Conservation (phyloP, 768 basidiomycete genomes). For the Leccinum longicurvipes region DNA sequence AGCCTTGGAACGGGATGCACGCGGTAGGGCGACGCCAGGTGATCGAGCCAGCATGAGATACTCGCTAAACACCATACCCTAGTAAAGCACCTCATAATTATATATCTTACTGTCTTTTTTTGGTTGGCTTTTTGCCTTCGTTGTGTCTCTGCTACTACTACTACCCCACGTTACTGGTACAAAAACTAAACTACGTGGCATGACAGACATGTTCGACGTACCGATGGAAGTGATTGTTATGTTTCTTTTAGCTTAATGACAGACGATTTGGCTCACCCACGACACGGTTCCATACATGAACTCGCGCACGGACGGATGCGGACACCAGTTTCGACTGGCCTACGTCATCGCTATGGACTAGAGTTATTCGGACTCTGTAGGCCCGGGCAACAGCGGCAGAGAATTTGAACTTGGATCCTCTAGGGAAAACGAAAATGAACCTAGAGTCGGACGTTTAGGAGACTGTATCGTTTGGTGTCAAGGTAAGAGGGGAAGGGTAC, state of each 20-base stretch:
- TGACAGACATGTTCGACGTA: background rate
- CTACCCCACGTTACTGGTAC: background rate
- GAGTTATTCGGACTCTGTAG: too few relatives aligned
- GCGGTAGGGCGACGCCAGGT: slow-evolving; percentile 25
- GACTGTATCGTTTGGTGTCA: background rate
- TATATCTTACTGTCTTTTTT: background rate
- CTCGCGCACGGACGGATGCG: background rate
- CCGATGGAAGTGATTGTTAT: background rate
- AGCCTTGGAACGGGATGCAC: slow-evolving; percentile 20
- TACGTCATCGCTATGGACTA: background rate
- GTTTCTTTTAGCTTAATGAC: background rate
- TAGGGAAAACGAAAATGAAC: background rate
- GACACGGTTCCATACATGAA: background rate
- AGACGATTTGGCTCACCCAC: background rate
- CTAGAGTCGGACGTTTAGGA: background rate
- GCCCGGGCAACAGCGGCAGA: background rate
- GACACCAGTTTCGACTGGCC: too few relatives aligned
- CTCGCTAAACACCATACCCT: slow-evolving; percentile 15
- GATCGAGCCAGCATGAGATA: slow-evolving; percentile 37
- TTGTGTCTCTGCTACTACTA: background rate
- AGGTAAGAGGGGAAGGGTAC: background rate
- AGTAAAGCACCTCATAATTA: slow-evolving; percentile 29
- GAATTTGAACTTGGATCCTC: background rate
- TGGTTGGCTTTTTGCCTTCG: background rate
- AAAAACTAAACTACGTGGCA: background rate